Percentiles rank a stretch among this genome's conserved stretches.
These are phyloP conservation scores for Trichomonas gallinae DNA, from an alignment of 208 protist genomes.

Conservation along the genomic window DNA sequence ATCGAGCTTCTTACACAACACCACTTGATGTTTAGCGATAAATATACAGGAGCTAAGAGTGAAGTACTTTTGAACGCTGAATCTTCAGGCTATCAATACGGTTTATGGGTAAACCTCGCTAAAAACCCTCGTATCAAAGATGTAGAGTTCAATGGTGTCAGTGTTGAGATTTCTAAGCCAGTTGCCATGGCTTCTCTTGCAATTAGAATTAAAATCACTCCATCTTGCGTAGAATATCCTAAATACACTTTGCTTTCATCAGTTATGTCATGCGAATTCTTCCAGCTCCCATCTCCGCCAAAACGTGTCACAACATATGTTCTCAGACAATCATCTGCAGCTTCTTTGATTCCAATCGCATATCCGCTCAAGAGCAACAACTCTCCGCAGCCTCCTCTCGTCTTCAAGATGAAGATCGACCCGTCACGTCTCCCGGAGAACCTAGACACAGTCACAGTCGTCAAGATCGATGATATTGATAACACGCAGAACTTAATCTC, in stretches of 20 bases:
- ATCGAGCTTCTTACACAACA: neutral
- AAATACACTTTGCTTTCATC: neutral
- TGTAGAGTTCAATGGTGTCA: neutral
- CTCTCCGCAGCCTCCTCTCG: neutral
- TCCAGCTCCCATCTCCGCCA: neutral
- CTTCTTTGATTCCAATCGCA: neutral
- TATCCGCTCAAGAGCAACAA: neutral
- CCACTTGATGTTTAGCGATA: slow-evolving; percentile 2
- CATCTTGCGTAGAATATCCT: neutral
- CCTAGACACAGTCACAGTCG: neutral
- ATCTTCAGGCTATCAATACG: neutral
- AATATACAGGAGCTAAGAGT: neutral
- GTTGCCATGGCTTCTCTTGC: neutral
- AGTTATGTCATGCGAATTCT: neutral
- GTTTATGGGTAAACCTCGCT: neutral
- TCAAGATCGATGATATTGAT: slow-evolving; percentile 14
- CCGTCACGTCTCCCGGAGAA: neutral
- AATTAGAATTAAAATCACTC: neutral
- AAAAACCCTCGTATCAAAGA: slow-evolving; percentile 12
- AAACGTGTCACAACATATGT: neutral
- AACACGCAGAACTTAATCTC: neutral
- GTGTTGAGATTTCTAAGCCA: neutral
- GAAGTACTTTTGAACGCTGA: slow-evolving; percentile 7
- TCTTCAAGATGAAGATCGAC: slow-evolving; percentile 3
- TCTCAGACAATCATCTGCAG: neutral